Evolutionary conservation across 1,139 yeast genomes (phyloP).

Genomic region (Candida buenavistaensis): DNA sequence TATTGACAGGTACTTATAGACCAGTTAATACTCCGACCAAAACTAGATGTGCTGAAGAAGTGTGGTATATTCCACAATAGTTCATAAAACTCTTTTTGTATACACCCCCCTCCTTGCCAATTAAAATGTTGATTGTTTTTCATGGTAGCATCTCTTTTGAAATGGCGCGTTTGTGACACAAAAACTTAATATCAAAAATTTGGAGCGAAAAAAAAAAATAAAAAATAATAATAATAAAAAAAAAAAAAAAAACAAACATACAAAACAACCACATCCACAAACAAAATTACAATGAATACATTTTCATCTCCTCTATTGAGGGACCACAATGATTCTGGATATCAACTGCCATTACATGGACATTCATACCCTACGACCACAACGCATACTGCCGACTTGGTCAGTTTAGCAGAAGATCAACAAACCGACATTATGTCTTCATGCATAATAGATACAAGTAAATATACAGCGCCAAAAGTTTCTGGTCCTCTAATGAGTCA

Average conservation of each 20-base stretch:
- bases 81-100: too few species aligned
- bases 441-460: constrained; percentile 5
- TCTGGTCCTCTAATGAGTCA: constrained; percentile 48
- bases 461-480: constrained; percentile 15
- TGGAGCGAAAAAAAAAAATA: too few species aligned
- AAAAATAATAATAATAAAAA: too few species aligned
- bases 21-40: constrained; percentile 27
- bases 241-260: too few species aligned
- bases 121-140: too few species aligned
- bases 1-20: constrained; percentile 36
- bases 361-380: background rate
- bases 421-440: constrained; percentile 5
- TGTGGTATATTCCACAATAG: constrained; percentile 37
- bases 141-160: too few species aligned
- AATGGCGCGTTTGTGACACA: too few species aligned
- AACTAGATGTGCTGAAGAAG: constrained; percentile 25
- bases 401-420: constrained; percentile 8
- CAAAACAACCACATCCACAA: constrained; percentile 3
- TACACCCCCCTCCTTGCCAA: too few species aligned
- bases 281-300: constrained; percentile 1
- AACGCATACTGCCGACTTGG: constrained; percentile 5
- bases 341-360: too few species aligned
- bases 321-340: too few species aligned
- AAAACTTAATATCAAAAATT: too few species aligned
- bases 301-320: too few species aligned